Conservation (phyloP, 1,284 basidiomycete species). For the Pseudozyma sp. region DNA sequence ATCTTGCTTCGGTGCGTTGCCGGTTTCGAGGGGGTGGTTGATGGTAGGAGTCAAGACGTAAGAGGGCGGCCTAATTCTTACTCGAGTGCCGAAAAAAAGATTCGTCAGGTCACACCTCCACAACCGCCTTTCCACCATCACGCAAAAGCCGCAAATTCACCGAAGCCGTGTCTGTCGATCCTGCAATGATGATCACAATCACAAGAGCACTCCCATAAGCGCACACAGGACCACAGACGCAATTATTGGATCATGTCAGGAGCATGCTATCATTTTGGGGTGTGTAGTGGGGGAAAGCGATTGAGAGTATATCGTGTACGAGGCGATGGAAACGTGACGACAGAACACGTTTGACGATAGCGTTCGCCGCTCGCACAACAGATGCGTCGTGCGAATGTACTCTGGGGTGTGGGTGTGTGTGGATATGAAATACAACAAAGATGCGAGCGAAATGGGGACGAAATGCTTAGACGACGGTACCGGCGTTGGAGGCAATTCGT, state of each 20-base stretch:
- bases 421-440: constrained; percentile 47
- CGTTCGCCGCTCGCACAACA: constrained; percentile 34
- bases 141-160: no score
- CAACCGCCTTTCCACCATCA: no score
- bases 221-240: background rate
- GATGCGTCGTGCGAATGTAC: constrained; percentile 10
- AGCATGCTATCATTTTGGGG: constrained; percentile 51
- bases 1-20: background rate
- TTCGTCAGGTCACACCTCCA: no score
- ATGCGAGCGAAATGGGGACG: constrained; percentile 5
- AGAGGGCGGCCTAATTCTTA: no score
- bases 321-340: constrained; percentile 43
- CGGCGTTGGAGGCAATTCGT: constrained; percentile 95
- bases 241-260: constrained; percentile 30
- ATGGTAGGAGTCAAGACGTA: background rate
- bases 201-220: background rate
- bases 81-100: no score
- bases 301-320: constrained; percentile 35
- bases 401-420: constrained; percentile 12
- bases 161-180: no score
- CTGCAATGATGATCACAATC: background rate
- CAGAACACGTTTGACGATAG: constrained; percentile 29
- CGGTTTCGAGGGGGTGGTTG: background rate
- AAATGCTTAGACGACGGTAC: constrained; percentile 84
- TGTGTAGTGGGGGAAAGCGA: constrained; percentile 6